These are phyloP conservation scores for Dendrostoma leiphaemia DNA, from an alignment of 2,329 filamentous ascomycete species.

Conservation along the genomic window DNA sequence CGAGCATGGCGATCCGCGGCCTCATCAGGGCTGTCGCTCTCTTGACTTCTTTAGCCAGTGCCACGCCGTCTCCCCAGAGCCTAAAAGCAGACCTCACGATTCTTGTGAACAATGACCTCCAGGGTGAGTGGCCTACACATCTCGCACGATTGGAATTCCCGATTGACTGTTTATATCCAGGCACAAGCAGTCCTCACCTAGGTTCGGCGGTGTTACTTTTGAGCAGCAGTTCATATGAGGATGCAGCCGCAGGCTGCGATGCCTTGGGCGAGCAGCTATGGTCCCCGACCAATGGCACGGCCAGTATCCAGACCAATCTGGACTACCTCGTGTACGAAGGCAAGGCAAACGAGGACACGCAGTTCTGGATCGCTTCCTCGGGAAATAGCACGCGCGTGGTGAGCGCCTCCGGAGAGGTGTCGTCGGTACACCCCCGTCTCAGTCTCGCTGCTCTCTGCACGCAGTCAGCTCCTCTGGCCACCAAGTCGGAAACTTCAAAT, in stretches of 20 bases:
- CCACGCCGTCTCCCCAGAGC: conserved; percentile 31
- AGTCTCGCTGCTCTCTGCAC: conserved; percentile 39
- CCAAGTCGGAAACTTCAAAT: conserved; percentile 29
- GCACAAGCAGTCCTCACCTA: conserved; percentile 29
- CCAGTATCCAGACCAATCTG: conserved; percentile 31
- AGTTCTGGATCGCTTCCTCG: conserved; percentile 35
- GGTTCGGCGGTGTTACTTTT: conserved; percentile 35
- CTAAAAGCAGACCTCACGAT: conserved; percentile 36
- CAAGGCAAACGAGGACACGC: conserved; percentile 22
- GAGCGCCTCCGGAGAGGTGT: conserved; percentile 25
- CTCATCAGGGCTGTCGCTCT: conserved; percentile 18
- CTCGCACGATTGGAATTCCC: background rate
- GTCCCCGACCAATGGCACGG: conserved; percentile 26
- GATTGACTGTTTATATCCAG: conserved; percentile 23
- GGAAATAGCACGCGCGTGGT: conserved; percentile 25
- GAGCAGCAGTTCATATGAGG: conserved; percentile 24
- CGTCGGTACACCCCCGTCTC: conserved; percentile 14
- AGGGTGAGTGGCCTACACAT: conserved; percentile 26
- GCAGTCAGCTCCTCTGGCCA: conserved; percentile 41
- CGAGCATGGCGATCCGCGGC: conserved; percentile 13
- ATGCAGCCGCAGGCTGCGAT: conserved; percentile 31
- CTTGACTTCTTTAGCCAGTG: conserved; percentile 21
- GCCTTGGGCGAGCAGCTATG: conserved; percentile 40
- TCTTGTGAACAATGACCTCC: conserved; percentile 39
- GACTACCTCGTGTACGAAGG: conserved; percentile 36